phyloP scores from a whole-genome alignment of 345 rosid genomes.

The Mercurialis annua region DNA sequence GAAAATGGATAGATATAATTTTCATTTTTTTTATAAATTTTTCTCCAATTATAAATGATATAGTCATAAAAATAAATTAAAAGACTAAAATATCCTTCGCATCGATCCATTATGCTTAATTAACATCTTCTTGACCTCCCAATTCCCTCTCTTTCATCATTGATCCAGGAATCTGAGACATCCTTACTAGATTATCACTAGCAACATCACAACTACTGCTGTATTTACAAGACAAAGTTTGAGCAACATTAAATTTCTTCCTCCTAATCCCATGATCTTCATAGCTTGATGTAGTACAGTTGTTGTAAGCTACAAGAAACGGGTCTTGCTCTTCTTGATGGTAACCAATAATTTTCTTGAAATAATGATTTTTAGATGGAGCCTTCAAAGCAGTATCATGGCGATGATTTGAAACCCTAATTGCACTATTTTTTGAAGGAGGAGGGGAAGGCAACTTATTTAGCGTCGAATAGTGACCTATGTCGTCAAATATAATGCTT shows the following conservation, averaged over 20 bases:
- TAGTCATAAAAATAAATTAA: too few relatives aligned
- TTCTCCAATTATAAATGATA: too few relatives aligned
- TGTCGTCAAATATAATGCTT: background rate
- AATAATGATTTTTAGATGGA: background rate
- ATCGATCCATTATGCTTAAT: background rate
- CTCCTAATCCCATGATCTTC: background rate
- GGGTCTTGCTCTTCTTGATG: conserved; percentile 21
- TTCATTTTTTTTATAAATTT: too few relatives aligned
- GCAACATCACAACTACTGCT: conserved; percentile 25
- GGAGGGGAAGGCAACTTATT: conserved; percentile 32
- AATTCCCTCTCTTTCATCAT: background rate
- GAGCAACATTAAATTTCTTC: conserved; percentile 2
- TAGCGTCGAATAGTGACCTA: background rate
- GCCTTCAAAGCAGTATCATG: background rate
- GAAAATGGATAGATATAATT: too few relatives aligned
- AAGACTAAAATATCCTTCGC: too few relatives aligned
- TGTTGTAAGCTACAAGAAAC: conserved; percentile 29
- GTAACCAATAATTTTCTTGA: background rate
- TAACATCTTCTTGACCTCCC: background rate
- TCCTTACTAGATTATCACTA: conserved; percentile 16
- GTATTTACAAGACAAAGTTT: conserved; percentile 22
- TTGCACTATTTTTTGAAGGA: conserved; percentile 3
- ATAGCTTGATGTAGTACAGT: conserved; percentile 9
- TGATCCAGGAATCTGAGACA: background rate
- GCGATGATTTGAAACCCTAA: background rate